Base-by-base conservation (phyloP, 805 yeast genomes). In the Suhomyces sp. region DNA sequence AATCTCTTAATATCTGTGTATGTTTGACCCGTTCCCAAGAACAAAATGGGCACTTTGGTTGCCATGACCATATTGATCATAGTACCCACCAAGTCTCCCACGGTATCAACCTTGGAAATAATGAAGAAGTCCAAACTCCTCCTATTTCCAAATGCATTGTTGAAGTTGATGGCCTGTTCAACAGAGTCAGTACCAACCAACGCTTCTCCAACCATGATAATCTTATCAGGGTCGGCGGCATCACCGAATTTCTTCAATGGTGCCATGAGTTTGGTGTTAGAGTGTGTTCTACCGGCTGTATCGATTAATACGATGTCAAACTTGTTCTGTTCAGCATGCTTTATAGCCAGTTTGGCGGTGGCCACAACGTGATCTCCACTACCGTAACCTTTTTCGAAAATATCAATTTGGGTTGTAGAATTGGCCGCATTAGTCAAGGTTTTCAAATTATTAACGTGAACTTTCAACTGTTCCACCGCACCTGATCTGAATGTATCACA, bases 121-220 rank as follows among this genome's bases (percentile, higher is more conserved):
- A 91, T 82, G 64, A 91, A 93, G 56, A 90, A 93, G 59, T 93
- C 97, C 28, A 91, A 66, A 25, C 76, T 72, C 36, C 98, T 69
- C 24, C 72, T 76, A 37, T 81, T 80, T 14, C 98, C 98, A 63
- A 93, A 91, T 0, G 97, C 96, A 48, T 80, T 78, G 56, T 91
- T 90, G 68, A 91, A 91, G 56, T 93, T 90, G 34, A 78, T 77
- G 0, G 98, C 98, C 59, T 91, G 98, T 59, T 84, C 84, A 3
- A 93, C 97, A 1, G 97, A 87, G 56, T 91, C 98, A 0, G 98
- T 90, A 12, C 98, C 98, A 1, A 91, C 98, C 24, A 91, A 68
- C 0, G 98, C 98, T 61, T 91, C 98, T 26, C 97, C 98, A 13
- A 91, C 98, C 98, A 93, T 93, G 54, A 91, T 90, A 51, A 91